Evolutionary conservation across 176 grass and related monocot genomes (phyloP).

Genomic region (Cenchrus purpureus): DNA sequence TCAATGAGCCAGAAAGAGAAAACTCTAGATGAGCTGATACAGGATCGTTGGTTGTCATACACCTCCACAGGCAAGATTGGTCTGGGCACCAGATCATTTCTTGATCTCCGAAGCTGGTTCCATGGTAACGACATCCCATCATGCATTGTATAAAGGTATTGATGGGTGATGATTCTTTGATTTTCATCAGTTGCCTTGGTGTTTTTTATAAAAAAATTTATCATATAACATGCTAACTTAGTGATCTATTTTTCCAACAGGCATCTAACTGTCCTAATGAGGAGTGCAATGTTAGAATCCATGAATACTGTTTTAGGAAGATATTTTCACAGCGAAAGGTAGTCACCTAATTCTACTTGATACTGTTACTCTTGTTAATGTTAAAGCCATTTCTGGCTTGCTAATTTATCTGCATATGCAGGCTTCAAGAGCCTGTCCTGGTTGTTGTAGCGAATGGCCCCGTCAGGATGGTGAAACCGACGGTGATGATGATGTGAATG

Average conservation of each 20-base stretch:
- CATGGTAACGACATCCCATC: slow-evolving; percentile 52
- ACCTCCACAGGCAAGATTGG: slow-evolving; percentile 67
- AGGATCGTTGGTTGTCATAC: slow-evolving; percentile 70
- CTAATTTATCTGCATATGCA: slow-evolving; percentile 35
- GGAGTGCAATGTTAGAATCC: slow-evolving; percentile 77
- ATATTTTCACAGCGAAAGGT: slow-evolving; percentile 75
- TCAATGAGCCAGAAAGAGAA: slow-evolving; percentile 83
- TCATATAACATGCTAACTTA: neutral
- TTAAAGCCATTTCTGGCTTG: neutral
- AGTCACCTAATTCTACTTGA: neutral
- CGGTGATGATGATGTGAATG: slow-evolving; percentile 4
- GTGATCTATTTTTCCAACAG: slow-evolving; percentile 12
- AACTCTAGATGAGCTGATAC: slow-evolving; percentile 75
- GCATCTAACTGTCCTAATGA: slow-evolving; percentile 71
- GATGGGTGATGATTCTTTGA: neutral
- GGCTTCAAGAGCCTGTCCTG: slow-evolving; percentile 68
- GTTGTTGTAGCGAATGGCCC: slow-evolving; percentile 74
- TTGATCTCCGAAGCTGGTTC: slow-evolving; percentile 97
- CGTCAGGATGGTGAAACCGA: neutral
- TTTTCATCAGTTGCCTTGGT: slow-evolving; percentile 3
- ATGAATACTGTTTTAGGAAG: slow-evolving; percentile 86
- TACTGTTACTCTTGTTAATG: neutral
- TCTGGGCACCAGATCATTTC: slow-evolving; percentile 83
- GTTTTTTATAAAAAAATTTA: neutral
- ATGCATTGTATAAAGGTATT: slow-evolving; percentile 67